Conservation (phyloP, 768 basidiomycete genomes). For the Terana coerulea region DNA sequence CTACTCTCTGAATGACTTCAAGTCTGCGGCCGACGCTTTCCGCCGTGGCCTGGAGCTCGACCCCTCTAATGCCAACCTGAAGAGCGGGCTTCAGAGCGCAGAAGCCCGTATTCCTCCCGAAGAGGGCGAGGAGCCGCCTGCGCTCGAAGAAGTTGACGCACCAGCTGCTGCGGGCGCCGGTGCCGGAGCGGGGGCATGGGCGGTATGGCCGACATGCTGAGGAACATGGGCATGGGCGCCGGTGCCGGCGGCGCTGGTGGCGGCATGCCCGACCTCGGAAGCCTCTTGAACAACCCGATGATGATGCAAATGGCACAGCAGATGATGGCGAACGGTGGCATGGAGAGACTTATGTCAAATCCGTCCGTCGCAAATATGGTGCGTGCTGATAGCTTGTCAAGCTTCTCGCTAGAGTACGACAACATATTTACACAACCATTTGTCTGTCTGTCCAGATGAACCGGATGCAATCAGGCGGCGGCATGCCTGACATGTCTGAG, state of each 20-base stretch:
- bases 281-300: conserved; percentile 88
- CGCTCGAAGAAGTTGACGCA: conserved; percentile 12
- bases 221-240: conserved; percentile 49
- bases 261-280: conserved; percentile 84
- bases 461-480: conserved; percentile 69
- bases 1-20: conserved; percentile 79
- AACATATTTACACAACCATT: conserved; percentile 6
- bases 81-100: conserved; percentile 76
- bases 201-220: conserved; percentile 63
- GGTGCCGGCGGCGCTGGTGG: no score
- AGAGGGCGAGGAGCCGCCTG: conserved; percentile 20
- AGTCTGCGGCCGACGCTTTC: conserved; percentile 76
- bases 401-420: no score
- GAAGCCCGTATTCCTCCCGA: conserved; percentile 54
- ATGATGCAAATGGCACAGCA: conserved; percentile 93
- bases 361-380: conserved; percentile 83
- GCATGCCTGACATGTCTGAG: conserved; percentile 83
- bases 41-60: conserved; percentile 82
- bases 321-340: conserved; percentile 82
- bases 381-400: no score
- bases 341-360: conserved; percentile 78
- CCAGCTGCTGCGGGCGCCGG: conserved; percentile 31
- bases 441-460: conserved; percentile 56
- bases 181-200: conserved; percentile 25
- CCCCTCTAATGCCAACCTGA: conserved; percentile 80